Evolutionary conservation across 192 early-diverging fungal species (phyloP).

Genomic region (Helicostylum pulchrum): DNA sequence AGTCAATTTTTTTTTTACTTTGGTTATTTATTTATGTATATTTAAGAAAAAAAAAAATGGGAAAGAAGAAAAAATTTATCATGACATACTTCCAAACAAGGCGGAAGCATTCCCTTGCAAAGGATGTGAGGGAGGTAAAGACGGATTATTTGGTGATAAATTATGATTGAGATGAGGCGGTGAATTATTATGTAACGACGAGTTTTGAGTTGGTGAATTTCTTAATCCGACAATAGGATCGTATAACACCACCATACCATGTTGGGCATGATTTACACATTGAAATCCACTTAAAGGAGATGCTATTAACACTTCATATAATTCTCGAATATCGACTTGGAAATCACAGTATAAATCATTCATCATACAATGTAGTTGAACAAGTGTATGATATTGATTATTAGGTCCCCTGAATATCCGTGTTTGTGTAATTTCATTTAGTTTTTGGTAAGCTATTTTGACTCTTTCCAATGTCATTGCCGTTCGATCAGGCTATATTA

Average conservation of each 20-base stretch:
- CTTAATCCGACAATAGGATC: slow-evolving; percentile 6
- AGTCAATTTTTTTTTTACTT: slow-evolving; percentile 27
- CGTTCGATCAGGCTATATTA: slow-evolving; percentile 22
- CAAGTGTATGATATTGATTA: slow-evolving; percentile 21
- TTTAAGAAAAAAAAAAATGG: slow-evolving; percentile 5
- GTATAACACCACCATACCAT: slow-evolving; percentile 26
- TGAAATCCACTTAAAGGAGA: slow-evolving; percentile 23
- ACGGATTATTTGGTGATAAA: neutral
- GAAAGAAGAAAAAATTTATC: neutral
- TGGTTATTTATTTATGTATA: slow-evolving; percentile 19
- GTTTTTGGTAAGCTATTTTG: slow-evolving; percentile 31
- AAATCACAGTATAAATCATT: slow-evolving; percentile 26
- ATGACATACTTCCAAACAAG: slow-evolving; percentile 20
- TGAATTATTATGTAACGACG: neutral
- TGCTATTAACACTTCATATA: slow-evolving; percentile 22
- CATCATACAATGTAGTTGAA: slow-evolving; percentile 25
- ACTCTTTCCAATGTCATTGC: slow-evolving; percentile 30
- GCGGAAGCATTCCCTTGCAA: slow-evolving; percentile 8
- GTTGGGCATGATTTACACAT: slow-evolving; percentile 28
- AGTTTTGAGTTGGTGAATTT: neutral
- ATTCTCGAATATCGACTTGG: slow-evolving; percentile 24
- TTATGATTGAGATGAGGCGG: neutral
- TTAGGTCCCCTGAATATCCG: slow-evolving; percentile 3
- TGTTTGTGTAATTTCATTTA: slow-evolving; percentile 24
- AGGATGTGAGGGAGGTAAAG: neutral